Evolutionary conservation across 176 grass and related monocot genomes (phyloP).

Genomic region (Carex myosuroides): DNA sequence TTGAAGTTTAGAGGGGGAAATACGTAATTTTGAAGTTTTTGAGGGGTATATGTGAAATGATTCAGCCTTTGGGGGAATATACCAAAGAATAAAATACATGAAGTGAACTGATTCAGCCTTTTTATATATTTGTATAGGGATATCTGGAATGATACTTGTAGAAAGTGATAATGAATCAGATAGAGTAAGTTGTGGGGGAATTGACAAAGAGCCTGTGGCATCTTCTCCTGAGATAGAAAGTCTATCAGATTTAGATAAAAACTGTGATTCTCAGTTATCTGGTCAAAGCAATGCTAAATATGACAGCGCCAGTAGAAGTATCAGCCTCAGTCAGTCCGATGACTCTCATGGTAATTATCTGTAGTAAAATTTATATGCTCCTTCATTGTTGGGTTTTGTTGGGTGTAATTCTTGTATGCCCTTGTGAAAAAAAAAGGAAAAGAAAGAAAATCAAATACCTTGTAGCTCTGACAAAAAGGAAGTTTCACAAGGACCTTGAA

Average conservation of each 20-base stretch:
- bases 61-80: no score
- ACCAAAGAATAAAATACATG: background rate
- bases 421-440: background rate
- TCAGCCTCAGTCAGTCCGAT: background rate
- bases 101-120: background rate
- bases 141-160: slow-evolving; percentile 4
- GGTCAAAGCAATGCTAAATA: background rate
- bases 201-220: background rate
- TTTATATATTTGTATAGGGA: background rate
- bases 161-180: slow-evolving; percentile 15
- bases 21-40: no score
- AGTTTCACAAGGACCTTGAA: background rate
- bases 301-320: background rate
- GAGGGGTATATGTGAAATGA: no score
- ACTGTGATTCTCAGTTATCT: background rate
- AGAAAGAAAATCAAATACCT: background rate
- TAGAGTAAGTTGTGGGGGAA: background rate
- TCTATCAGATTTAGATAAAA: slow-evolving; percentile 1
- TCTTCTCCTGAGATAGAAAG: background rate
- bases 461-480: background rate
- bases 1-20: no score
- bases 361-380: background rate
- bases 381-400: background rate
- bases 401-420: background rate
- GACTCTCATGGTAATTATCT: background rate